A percentile compares a stretch with the other conserved stretches of the same genome.
Conservation (phyloP, 78 protist genomes). For the Planoprotostelium fungivorum region DNA sequence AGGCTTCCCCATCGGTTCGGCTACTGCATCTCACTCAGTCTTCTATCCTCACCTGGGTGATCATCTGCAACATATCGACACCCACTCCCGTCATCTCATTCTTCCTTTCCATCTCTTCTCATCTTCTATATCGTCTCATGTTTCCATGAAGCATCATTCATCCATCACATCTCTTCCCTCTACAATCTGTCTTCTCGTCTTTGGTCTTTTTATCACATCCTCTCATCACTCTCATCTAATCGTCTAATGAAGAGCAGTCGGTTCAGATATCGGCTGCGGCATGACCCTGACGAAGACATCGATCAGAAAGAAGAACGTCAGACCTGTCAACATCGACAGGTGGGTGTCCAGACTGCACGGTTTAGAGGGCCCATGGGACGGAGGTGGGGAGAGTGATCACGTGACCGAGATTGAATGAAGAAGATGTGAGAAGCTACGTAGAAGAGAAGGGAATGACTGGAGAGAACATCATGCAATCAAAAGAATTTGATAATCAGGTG, state of each 20-base stretch:
- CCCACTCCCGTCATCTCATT: not conserved
- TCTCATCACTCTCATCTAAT: no score
- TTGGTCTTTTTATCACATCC: no score
- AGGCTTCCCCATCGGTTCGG: constrained; percentile 3
- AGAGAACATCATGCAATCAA: not conserved
- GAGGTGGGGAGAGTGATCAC: not conserved
- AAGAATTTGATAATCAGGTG: not conserved
- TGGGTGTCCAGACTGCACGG: not conserved
- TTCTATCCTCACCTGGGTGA: constrained; percentile 5
- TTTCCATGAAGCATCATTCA: no score
- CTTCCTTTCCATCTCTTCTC: no score
- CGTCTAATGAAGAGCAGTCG: not conserved
- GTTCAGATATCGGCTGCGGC: not conserved
- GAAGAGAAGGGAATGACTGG: not conserved
- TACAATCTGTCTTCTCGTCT: no score
- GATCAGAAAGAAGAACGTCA: not conserved
- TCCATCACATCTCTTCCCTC: no score
- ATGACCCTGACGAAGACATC: not conserved
- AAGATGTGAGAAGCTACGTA: not conserved
- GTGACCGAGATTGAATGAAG: not conserved
- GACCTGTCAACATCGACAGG: constrained; percentile 3
- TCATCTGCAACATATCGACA: not conserved
- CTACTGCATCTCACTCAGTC: not conserved
- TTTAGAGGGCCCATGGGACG: constrained; percentile 2
- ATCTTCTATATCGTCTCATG: not conserved